Evolutionary conservation across 78 protist species (phyloP).

Genomic region (Dictyostelium capitatum): DNA sequence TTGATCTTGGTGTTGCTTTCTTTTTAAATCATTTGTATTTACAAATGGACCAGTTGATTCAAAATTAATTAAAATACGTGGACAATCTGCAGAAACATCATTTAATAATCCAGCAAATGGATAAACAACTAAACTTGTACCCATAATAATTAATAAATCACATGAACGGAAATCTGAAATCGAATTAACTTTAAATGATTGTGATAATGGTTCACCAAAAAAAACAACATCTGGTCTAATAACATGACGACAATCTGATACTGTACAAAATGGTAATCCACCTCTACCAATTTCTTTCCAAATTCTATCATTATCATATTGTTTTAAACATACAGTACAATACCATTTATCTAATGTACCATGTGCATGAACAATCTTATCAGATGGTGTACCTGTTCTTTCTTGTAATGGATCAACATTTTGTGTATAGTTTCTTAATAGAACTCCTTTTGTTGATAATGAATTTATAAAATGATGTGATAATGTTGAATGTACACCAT

Average conservation of each 20-base stretch:
- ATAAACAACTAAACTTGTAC: constrained; percentile 85
- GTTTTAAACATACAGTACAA: constrained; percentile 56
- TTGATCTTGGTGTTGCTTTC: background rate
- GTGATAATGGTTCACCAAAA: constrained; percentile 89
- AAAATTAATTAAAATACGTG: constrained; percentile 90
- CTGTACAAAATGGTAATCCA: constrained; percentile 45
- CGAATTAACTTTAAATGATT: constrained; percentile 20
- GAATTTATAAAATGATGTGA: constrained; percentile 73
- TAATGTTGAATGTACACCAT: constrained; percentile 28
- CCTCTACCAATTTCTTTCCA: constrained; percentile 46
- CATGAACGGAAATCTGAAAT: constrained; percentile 53
- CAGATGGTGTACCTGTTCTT: constrained; percentile 63
- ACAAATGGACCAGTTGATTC: constrained; percentile 85
- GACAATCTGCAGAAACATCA: constrained; percentile 47
- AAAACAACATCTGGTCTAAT: constrained; percentile 83
- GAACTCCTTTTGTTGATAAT: constrained; percentile 44
- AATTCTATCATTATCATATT: constrained; percentile 8
- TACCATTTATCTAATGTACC: constrained; percentile 75
- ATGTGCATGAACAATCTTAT: constrained; percentile 86
- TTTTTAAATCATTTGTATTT: constrained; percentile 18
- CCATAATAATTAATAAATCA: constrained; percentile 87
- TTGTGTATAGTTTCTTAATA: constrained; percentile 85
- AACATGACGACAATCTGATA: constrained; percentile 5
- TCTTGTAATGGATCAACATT: constrained; percentile 85
- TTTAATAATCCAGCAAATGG: constrained; percentile 83